A percentile compares a stretch with the other conserved stretches of the same genome.
These are phyloP conservation scores for Drechslerella dactyloides DNA, from an alignment of 2,329 filamentous ascomycete genomes.

Conservation along the genomic window DNA sequence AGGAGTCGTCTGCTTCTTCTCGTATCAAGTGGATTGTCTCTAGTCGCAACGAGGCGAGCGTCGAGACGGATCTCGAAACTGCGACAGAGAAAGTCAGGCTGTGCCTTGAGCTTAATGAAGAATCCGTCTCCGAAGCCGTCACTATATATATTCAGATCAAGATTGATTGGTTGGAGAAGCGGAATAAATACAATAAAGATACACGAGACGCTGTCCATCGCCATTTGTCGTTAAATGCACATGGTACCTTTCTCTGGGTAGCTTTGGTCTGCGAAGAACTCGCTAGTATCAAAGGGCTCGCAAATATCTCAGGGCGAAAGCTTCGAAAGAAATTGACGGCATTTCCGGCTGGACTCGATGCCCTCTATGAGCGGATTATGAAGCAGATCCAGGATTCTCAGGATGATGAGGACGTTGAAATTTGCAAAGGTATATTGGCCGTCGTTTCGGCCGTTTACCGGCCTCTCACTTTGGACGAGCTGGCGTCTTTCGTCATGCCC, in stretches of 20 bases:
- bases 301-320: slow-evolving; percentile 12
- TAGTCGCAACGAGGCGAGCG: slow-evolving; percentile 59
- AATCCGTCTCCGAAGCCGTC: slow-evolving; percentile 57
- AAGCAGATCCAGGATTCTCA: neutral
- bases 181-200: slow-evolving; percentile 54
- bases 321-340: slow-evolving; percentile 53
- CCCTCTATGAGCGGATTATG: slow-evolving; percentile 8
- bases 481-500: neutral
- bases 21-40: slow-evolving; percentile 60
- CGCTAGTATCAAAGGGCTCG: slow-evolving; percentile 44
- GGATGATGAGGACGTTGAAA: neutral
- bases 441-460: neutral
- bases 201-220: slow-evolving; percentile 49
- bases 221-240: slow-evolving; percentile 56
- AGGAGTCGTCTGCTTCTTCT: slow-evolving; percentile 49
- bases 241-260: slow-evolving; percentile 61
- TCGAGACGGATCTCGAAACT: slow-evolving; percentile 57
- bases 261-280: slow-evolving; percentile 59
- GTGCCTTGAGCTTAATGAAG: slow-evolving; percentile 58
- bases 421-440: slow-evolving; percentile 13
- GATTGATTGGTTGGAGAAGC: slow-evolving; percentile 55
- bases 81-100: slow-evolving; percentile 54
- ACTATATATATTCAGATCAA: slow-evolving; percentile 58
- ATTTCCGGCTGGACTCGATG: neutral
- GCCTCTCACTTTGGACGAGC: slow-evolving; percentile 15